Percentiles rank a stretch among this genome's conserved stretches.
These are phyloP conservation scores for Sordariomycetes sp. DNA, from an alignment of 2,329 filamentous ascomycete species.

Conservation along the genomic window DNA sequence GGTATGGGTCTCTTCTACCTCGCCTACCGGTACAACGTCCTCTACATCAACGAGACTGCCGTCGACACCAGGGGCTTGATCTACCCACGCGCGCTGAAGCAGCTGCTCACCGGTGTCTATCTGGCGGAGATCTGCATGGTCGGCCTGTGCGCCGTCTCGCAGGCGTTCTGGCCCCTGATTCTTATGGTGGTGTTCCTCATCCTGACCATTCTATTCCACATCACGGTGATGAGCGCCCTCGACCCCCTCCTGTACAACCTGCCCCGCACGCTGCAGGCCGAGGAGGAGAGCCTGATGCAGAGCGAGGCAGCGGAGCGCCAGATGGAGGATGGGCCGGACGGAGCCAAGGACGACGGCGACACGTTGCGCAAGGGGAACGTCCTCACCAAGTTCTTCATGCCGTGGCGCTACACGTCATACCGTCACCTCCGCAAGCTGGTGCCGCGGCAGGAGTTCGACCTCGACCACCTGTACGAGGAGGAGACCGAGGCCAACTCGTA, in stretches of 20 bases:
- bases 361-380: conserved; percentile 37
- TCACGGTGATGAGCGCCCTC: conserved; percentile 59
- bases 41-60: conserved; percentile 68
- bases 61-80: conserved; percentile 84
- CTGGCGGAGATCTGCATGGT: conserved; percentile 70
- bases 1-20: conserved; percentile 73
- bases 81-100: conserved; percentile 81
- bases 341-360: conserved; percentile 11
- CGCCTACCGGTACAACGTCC: conserved; percentile 76
- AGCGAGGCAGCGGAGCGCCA: conserved; percentile 9
- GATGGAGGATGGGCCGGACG: conserved; percentile 14
- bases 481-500: conserved; percentile 59
- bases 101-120: conserved; percentile 74
- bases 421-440: conserved; percentile 58
- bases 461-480: conserved; percentile 47
- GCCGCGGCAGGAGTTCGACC: conserved; percentile 37
- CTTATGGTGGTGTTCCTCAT: conserved; percentile 67
- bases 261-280: conserved; percentile 47
- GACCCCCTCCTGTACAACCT: conserved; percentile 62
- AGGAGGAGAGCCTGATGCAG: conserved; percentile 26
- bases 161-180: conserved; percentile 57
- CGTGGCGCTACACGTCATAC: conserved; percentile 68
- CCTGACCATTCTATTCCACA: conserved; percentile 67
- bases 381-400: conserved; percentile 50
- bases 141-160: conserved; percentile 66